Evolutionary conservation across 1,284 basidiomycete genomes (phyloP).

Genomic region (Xerocomus amazonicus): DNA sequence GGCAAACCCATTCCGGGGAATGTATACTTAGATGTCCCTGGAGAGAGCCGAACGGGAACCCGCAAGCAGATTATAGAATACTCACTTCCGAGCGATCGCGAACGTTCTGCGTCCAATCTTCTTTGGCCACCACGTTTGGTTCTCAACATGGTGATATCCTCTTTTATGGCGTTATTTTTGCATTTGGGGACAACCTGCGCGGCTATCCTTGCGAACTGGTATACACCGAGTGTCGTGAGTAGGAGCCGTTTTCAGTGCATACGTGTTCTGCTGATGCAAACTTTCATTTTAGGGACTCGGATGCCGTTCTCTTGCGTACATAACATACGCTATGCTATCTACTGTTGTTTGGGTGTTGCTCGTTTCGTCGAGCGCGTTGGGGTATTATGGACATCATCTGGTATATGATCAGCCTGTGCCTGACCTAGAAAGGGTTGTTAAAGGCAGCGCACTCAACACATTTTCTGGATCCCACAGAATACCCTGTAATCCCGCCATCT

Average conservation of each 20-base stretch:
- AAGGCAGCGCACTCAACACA: too few species aligned
- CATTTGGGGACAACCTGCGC: slow-evolving; percentile 39
- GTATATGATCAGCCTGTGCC: too few species aligned
- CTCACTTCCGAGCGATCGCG: slow-evolving; percentile 8
- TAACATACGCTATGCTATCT: slow-evolving; percentile 35
- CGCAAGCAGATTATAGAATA: slow-evolving; percentile 28
- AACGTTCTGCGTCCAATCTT: neutral
- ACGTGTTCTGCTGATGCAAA: too few species aligned
- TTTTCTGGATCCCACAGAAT: too few species aligned
- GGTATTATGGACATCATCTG: slow-evolving; percentile 28
- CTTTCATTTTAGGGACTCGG: too few species aligned
- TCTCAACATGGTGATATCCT: slow-evolving; percentile 25
- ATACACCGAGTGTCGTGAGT: slow-evolving; percentile 36
- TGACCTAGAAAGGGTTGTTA: neutral
- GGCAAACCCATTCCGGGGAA: neutral
- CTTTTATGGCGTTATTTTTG: slow-evolving; percentile 29
- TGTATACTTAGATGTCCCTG: neutral
- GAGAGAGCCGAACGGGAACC: slow-evolving; percentile 24
- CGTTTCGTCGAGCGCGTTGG: slow-evolving; percentile 35
- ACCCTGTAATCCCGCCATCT: too few species aligned
- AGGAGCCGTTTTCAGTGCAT: too few species aligned
- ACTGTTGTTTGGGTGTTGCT: slow-evolving; percentile 39
- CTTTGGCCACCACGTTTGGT: slow-evolving; percentile 17
- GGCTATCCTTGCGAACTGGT: slow-evolving; percentile 21
- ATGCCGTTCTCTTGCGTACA: slow-evolving; percentile 24